phyloP scores from a whole-genome alignment of 2,329 filamentous ascomycete genomes.

The Phaeoacremonium minimum region DNA sequence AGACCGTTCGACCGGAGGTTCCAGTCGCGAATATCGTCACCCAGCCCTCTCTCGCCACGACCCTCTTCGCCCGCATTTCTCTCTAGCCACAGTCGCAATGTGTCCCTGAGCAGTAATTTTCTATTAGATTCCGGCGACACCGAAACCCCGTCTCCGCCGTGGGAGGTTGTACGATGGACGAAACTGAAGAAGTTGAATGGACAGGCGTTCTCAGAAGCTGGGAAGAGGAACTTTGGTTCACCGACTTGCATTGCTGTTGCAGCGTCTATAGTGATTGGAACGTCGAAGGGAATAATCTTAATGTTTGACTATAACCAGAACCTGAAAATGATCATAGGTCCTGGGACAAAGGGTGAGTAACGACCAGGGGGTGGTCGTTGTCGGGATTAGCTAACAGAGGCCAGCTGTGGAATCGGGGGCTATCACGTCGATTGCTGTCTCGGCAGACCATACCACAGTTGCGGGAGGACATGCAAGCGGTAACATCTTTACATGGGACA shows the following conservation, averaged over 20 bases:
- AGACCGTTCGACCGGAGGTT: constrained; percentile 94
- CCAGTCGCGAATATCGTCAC: constrained; percentile 74
- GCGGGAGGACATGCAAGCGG: constrained; percentile 87
- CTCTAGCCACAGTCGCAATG: constrained; percentile 72
- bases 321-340: constrained; percentile 88
- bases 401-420: constrained; percentile 87
- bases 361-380: constrained; percentile 16
- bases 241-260: constrained; percentile 89
- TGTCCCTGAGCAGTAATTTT: constrained; percentile 71
- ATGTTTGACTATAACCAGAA: constrained; percentile 98
- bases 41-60: constrained; percentile 57
- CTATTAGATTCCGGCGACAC: constrained; percentile 57
- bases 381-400: constrained; percentile 18
- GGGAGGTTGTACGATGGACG: constrained; percentile 97
- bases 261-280: constrained; percentile 84
- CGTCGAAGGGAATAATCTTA: constrained; percentile 88
- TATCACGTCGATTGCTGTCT: constrained; percentile 82
- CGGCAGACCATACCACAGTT: constrained; percentile 88
- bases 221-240: constrained; percentile 85
- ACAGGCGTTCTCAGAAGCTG: constrained; percentile 88
- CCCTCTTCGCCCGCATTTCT: constrained; percentile 75
- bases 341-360: constrained; percentile 76
- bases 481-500: constrained; percentile 96
- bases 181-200: constrained; percentile 84
- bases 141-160: constrained; percentile 74